phyloP scores from a whole-genome alignment of 345 rosid species.

The Gossypium raimondii region DNA sequence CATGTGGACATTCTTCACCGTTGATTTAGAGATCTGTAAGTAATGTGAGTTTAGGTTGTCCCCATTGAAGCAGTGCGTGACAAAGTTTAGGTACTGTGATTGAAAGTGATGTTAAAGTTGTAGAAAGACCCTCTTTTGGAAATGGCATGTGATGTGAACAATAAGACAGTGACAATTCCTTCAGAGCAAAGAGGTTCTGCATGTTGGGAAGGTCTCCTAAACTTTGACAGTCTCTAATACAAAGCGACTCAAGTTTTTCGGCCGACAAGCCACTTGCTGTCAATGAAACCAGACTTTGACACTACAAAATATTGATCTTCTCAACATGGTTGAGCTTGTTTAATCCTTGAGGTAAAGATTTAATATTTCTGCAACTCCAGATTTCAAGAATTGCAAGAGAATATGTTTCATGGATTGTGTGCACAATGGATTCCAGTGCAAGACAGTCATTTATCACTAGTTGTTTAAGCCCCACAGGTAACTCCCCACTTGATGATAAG shows the following conservation, averaged over 20 bases:
- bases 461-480: not conserved
- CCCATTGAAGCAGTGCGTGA: not conserved
- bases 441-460: no score
- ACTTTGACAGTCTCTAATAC: not conserved
- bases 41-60: conserved; percentile 5
- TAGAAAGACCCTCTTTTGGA: not conserved
- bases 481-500: conserved; percentile 2
- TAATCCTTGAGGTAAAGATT: no score
- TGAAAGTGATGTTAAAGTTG: not conserved
- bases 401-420: no score
- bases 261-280: no score
- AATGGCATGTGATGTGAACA: not conserved
- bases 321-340: no score
- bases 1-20: conserved; percentile 2
- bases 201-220: not conserved
- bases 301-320: no score
- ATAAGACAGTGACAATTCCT: not conserved
- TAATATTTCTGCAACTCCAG: no score
- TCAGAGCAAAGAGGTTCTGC: not conserved
- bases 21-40: not conserved
- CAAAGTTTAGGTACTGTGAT: not conserved
- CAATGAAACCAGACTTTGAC: no score
- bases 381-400: no score
- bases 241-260: not conserved
- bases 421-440: no score